Evolutionary conservation across 257 asterid genomes (phyloP).

Genomic region (Datura wrightii): DNA sequence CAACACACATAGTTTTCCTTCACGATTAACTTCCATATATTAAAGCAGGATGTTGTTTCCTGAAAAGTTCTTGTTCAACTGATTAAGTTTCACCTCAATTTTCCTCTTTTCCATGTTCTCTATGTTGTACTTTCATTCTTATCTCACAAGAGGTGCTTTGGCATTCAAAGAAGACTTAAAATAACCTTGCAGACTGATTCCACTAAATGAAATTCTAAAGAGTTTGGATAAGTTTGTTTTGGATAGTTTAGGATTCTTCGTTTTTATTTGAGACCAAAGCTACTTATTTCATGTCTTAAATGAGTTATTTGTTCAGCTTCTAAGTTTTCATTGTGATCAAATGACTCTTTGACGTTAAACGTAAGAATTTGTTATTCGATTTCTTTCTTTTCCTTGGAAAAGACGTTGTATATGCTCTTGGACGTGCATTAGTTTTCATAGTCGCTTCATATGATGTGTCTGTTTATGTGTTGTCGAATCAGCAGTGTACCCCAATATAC

Average conservation of each 20-base stretch:
- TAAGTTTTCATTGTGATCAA: slow-evolving; percentile 4
- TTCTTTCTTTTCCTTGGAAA: slow-evolving; percentile 15
- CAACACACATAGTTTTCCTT: neutral
- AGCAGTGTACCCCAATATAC: neutral
- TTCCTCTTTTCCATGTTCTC: neutral
- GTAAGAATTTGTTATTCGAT: neutral
- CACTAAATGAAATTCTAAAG: neutral
- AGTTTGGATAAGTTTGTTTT: neutral
- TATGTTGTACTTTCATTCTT: neutral
- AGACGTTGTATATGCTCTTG: slow-evolving; percentile 14
- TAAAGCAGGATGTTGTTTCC: neutral
- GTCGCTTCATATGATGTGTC: neutral
- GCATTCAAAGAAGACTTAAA: neutral
- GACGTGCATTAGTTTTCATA: slow-evolving; percentile 17
- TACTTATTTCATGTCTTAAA: neutral
- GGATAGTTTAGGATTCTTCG: neutral
- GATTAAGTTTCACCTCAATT: slow-evolving; percentile 6
- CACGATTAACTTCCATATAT: neutral
- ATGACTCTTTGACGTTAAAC: neutral
- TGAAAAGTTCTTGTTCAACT: neutral
- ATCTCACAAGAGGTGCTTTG: neutral
- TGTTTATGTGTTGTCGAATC: neutral
- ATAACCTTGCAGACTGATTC: neutral
- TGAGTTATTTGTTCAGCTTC: neutral
- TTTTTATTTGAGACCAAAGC: slow-evolving; percentile 9